A percentile compares a stretch with the other conserved stretches of the same genome.
Conservation (phyloP, 805 yeast genomes). For the Metschnikowia cubensis region DNA sequence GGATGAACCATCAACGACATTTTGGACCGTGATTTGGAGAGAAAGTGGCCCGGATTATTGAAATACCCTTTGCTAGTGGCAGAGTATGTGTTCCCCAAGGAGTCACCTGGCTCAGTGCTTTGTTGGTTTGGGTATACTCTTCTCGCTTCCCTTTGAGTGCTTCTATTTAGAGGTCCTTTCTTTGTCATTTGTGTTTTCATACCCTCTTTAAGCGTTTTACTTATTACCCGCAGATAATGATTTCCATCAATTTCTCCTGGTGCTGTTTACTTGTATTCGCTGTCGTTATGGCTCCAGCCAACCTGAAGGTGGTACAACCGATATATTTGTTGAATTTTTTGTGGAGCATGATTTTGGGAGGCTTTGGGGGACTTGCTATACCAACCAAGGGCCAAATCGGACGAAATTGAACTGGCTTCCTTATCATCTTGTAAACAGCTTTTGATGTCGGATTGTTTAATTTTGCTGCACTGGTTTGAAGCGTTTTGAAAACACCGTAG, state of each 20-base stretch:
- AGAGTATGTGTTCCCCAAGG: slow-evolving; percentile 73
- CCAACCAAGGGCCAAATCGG: no score
- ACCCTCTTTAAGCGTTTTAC: slow-evolving; percentile 94
- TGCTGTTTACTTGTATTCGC: slow-evolving; percentile 93
- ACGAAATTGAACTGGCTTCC: no score
- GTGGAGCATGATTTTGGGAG: slow-evolving; percentile 96
- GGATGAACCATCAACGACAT: slow-evolving; percentile 96
- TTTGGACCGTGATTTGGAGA: slow-evolving; percentile 77
- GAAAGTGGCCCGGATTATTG: slow-evolving; percentile 83
- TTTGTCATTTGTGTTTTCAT: slow-evolving; percentile 72
- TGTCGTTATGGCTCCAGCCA: slow-evolving; percentile 82
- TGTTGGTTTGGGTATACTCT: slow-evolving; percentile 68
- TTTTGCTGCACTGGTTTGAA: no score
- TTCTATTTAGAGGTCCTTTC: slow-evolving; percentile 80
- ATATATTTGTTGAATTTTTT: slow-evolving; percentile 70
- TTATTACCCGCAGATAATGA: slow-evolving; percentile 85
- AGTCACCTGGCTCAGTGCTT: slow-evolving; percentile 64
- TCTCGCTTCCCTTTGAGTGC: slow-evolving; percentile 74
- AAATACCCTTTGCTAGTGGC: slow-evolving; percentile 91
- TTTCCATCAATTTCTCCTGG: slow-evolving; percentile 88
- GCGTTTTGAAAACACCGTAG: no score
- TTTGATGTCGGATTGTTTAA: no score
- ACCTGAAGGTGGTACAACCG: slow-evolving; percentile 71
- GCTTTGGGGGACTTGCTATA: no score
- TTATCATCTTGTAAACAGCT: no score